A percentile compares a stretch with the other conserved stretches of the same genome.
These are phyloP conservation scores for Globisporangium takayamanum DNA, from an alignment of 352 stramenopile genomes.

Conservation along the genomic window DNA sequence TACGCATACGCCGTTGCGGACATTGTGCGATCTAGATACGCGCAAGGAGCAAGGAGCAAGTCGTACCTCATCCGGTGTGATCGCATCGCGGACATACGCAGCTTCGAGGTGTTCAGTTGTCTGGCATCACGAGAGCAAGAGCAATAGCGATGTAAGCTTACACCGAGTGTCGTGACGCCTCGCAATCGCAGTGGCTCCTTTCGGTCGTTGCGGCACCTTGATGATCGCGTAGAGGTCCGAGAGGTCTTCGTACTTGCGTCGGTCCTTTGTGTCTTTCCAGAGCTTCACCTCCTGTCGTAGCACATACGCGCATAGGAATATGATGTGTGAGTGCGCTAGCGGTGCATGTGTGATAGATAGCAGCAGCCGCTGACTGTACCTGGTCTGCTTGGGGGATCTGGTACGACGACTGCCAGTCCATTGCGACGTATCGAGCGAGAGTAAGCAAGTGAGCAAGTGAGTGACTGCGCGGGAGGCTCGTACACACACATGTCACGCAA, in stretches of 20 bases:
- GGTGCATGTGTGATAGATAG: neutral
- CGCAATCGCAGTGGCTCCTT: neutral
- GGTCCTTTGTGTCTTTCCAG: constrained; percentile 78
- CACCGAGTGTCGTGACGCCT: neutral
- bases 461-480: neutral
- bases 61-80: constrained; percentile 86
- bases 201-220: constrained; percentile 43
- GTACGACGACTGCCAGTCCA: constrained; percentile 1
- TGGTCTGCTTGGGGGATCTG: neutral
- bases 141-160: neutral
- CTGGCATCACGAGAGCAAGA: constrained; percentile 15
- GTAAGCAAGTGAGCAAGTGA: neutral
- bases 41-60: neutral
- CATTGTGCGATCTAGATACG: neutral
- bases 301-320: neutral
- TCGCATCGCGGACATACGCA: constrained; percentile 94
- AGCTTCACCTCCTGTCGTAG: constrained; percentile 65
- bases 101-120: constrained; percentile 96
- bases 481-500: too few relatives aligned
- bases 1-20: neutral
- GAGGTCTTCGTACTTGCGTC: constrained; percentile 85
- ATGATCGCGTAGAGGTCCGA: constrained; percentile 96
- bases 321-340: neutral
- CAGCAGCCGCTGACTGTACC: neutral
- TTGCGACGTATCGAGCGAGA: neutral